Base-by-base conservation (phyloP, 176 grass and related monocot genomes). In the Chloris gayana region DNA sequence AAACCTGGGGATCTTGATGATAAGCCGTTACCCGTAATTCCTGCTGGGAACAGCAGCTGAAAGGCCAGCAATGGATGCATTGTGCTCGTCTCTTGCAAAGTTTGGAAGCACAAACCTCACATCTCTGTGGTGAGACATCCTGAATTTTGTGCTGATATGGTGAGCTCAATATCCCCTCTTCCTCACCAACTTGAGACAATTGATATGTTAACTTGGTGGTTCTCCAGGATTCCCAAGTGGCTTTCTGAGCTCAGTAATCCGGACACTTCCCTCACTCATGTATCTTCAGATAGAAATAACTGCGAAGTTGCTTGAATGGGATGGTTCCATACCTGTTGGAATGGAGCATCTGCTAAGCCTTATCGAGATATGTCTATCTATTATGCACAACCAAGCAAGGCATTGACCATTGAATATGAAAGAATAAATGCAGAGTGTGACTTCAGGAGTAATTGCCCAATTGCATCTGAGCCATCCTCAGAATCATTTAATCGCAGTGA, bases 161-260 rank as follows among this genome's bases (percentile, higher is more conserved):
- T 78, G 41, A 33, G 60, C 22, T 65, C 75, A 49, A 6, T 78
- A 62, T 19, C 60, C 21, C 75, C 29, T 65, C 26, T 58, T 47
- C 39, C 75, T 21, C 42, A 9, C 27, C 42, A 22, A 14, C 42
- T 78, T n/a, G 75, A 78, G 75, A 47, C 18, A 65, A 41, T 78
- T 2, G 75, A 78, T 78, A 10, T 65, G 18, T 47, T 64, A 65
- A 60, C 60, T 7, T 78, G 75, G 75, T 65, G 7, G 31, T 78
- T 78, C 12, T 65, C 75, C 60, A 65, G 60, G 41, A 31, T 78
- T 77, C 42, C 75, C 4, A 33, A 30, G 42, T 78, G 60, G 75
- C 42, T 78, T 14, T 60, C 41, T 49, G 41, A 78, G 60, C 75
- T 78, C 60, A 27, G n/a, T 78, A 15, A 34, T 77, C 0, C 27